Evolutionary conservation across 1,284 basidiomycete species (phyloP), one percentile per base, ranked within the genome.

Genomic region (Apiotrichum mycotoxinovorans): DNA sequence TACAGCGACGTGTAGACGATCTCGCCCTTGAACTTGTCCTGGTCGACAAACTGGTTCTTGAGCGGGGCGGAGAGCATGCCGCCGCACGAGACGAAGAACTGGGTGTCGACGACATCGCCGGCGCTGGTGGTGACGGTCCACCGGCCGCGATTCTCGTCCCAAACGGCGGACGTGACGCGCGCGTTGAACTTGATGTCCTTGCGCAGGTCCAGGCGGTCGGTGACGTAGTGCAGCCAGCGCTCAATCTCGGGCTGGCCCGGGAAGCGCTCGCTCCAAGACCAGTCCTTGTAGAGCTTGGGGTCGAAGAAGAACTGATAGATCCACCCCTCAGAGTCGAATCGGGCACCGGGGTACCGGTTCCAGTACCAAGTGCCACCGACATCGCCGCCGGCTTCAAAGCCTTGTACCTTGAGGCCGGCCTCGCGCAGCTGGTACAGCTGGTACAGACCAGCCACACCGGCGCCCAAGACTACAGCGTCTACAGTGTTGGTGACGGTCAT

Each of bases 291-390:
- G 15, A 60, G 54, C 14, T 53, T 20, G 43, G 56, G 51, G 54
- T 52, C 46, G 42, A 56, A 60, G 47, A 54, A 33, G 42, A 42
- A 34, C 48, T 58, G 57, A 40, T 60, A 60, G 48, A 51, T 60
- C 27, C 25, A 27, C 3, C 20, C 43, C 30, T 60, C 58, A 4
- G 42, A 47, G 54, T 60, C 58, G 37, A 56, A 60, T 1, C 54
- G 54, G 12, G 58, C 54, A 14, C 54, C 58, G 0, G 58, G 58
- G 38, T 60, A 60, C 5, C 58, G 54, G 54, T 60, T 60, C 58
- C 58, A 60, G 54, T 49, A 60, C 58, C 58, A 60, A 2, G 58
- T 60, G 4, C 58, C 58, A 12, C 54, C 58, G 22, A 60, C 51
- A 46, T 60, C 51, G 37, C 33, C 26, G 26, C 54, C 58, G 0